A percentile compares a stretch with the other conserved stretches of the same genome.
phyloP scores from a whole-genome alignment of 306 rosid species.

The Pterocarpus santalinus region DNA sequence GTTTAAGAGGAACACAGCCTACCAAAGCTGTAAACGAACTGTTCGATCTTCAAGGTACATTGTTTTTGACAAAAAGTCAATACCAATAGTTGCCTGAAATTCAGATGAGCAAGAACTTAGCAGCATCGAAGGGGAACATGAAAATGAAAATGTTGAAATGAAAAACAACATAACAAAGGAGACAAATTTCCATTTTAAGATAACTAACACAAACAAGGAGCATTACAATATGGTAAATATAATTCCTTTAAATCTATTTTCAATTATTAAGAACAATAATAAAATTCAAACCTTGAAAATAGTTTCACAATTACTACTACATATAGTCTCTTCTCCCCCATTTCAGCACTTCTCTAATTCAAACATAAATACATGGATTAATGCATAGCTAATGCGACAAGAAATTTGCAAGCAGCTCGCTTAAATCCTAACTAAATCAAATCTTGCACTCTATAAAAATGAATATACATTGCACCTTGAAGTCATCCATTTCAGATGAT shows the following conservation, averaged over 20 bases:
- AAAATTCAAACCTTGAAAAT: slow-evolving; percentile 28
- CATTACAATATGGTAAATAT: neutral
- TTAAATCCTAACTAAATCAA: slow-evolving; percentile 2
- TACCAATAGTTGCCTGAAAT: slow-evolving; percentile 84
- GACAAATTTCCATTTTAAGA: neutral
- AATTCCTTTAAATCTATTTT: neutral
- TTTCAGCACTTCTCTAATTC: slow-evolving; percentile 12
- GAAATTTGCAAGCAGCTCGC: neutral
- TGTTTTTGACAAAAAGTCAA: slow-evolving; percentile 84
- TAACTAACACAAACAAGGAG: neutral
- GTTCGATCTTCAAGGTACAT: slow-evolving; percentile 93
- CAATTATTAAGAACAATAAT: neutral
- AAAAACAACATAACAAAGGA: neutral
- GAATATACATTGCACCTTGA: neutral
- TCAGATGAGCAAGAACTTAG: slow-evolving; percentile 27
- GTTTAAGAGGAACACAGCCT: slow-evolving; percentile 36
- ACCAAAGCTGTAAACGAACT: slow-evolving; percentile 90
- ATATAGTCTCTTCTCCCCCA: slow-evolving; percentile 10
- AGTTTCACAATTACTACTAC: neutral
- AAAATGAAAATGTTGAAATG: neutral
- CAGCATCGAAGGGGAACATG: neutral
- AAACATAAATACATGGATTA: neutral
- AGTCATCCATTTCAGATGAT: neutral
- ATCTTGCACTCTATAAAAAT: neutral
- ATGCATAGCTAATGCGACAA: neutral